A percentile compares a stretch with the other conserved stretches of the same genome.
These are phyloP conservation scores for Kluyveromyces wickerhamii DNA, from an alignment of 805 yeast species.

Conservation along the genomic window DNA sequence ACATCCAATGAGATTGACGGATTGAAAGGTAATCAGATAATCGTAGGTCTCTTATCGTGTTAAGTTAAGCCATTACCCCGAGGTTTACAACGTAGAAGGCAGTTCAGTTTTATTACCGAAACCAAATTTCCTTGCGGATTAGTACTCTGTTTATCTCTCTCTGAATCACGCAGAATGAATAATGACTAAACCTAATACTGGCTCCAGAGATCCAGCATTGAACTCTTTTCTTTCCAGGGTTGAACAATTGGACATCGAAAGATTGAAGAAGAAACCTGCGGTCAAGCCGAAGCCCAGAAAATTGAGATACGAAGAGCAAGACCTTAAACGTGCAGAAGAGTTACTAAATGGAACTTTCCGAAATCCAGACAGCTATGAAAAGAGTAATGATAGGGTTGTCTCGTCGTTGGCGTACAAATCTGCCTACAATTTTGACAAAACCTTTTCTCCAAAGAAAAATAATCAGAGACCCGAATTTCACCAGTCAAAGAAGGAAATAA, in stretches of 20 bases:
- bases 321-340: conserved; percentile 13
- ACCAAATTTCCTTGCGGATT: no score
- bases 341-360: conserved; percentile 13
- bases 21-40: no score
- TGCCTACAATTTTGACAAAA: conserved; percentile 27
- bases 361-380: conserved; percentile 2
- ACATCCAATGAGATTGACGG: no score
- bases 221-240: conserved; percentile 22
- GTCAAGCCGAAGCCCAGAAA: conserved; percentile 7
- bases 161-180: no score
- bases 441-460: conserved; percentile 21
- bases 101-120: no score
- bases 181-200: no score
- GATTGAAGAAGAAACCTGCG: conserved; percentile 5
- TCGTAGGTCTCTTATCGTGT: no score
- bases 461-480: conserved; percentile 12
- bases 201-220: conserved; percentile 19
- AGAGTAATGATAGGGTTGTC: neutral
- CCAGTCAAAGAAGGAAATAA: no score
- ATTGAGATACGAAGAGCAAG: conserved; percentile 10
- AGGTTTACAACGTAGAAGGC: no score
- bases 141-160: no score
- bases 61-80: no score
- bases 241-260: conserved; percentile 17
- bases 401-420: conserved; percentile 20